phyloP scores from a whole-genome alignment of 2,329 filamentous ascomycete species.

The Podosphaera aphanis region DNA sequence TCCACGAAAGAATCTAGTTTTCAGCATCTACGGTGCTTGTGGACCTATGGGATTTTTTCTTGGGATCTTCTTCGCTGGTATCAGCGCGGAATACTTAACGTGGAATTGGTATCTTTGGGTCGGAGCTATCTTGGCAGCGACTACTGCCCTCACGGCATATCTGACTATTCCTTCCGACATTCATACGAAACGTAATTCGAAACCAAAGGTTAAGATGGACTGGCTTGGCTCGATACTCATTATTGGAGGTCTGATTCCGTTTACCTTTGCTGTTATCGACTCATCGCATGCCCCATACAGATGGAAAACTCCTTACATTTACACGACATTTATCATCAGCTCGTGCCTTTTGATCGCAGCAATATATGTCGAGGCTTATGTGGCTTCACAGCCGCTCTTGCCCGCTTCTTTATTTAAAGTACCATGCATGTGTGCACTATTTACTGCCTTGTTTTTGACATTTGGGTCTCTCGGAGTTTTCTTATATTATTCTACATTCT shows the following conservation, averaged over 20 bases:
- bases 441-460: slow-evolving; percentile 35
- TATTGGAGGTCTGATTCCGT: slow-evolving; percentile 39
- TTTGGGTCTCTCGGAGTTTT: slow-evolving; percentile 49
- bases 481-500: slow-evolving; percentile 45
- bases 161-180: slow-evolving; percentile 27
- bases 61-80: slow-evolving; percentile 41
- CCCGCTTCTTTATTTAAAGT: slow-evolving; percentile 46
- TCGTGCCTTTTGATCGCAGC: slow-evolving; percentile 32
- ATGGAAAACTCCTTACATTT: slow-evolving; percentile 55
- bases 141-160: slow-evolving; percentile 23
- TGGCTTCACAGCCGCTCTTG: slow-evolving; percentile 42
- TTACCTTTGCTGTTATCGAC: slow-evolving; percentile 56
- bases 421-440: slow-evolving; percentile 42
- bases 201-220: slow-evolving; percentile 34
- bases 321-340: slow-evolving; percentile 39
- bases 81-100: slow-evolving; percentile 31
- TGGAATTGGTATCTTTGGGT: slow-evolving; percentile 52
- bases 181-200: slow-evolving; percentile 14
- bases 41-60: slow-evolving; percentile 30
- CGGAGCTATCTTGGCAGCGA: slow-evolving; percentile 27
- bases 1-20: slow-evolving; percentile 42
- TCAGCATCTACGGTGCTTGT: slow-evolving; percentile 31
- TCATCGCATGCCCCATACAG: slow-evolving; percentile 42
- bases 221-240: slow-evolving; percentile 39
- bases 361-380: slow-evolving; percentile 50